Percentiles rank a stretch among this genome's conserved stretches.
phyloP scores from a whole-genome alignment of 73 alveolate species.

The Symbiodinium natans region DNA sequence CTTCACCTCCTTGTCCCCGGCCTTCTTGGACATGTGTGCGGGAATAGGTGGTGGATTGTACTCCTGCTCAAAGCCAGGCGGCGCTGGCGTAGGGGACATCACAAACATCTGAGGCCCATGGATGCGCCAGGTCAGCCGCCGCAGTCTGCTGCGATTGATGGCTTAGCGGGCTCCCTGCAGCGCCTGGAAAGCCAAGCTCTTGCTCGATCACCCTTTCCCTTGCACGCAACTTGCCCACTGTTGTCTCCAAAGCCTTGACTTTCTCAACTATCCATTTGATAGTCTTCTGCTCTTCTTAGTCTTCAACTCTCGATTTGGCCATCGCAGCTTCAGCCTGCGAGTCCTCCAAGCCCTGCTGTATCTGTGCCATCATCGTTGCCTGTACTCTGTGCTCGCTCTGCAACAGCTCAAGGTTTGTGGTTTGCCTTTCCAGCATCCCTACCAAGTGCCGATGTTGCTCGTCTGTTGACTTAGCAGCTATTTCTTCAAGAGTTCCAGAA shows the following conservation, averaged over 20 bases:
- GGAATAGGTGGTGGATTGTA: neutral
- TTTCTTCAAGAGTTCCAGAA: neutral
- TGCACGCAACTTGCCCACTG: neutral
- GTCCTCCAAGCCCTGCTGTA: neutral
- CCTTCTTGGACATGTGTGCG: neutral
- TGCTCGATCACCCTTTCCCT: neutral
- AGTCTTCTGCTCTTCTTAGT: neutral
- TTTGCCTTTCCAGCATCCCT: neutral
- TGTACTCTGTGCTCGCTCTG: neutral
- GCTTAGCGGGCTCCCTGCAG: neutral
- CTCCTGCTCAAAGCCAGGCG: neutral
- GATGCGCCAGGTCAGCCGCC: neutral
- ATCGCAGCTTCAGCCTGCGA: neutral
- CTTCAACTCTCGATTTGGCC: neutral
- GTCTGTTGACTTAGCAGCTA: neutral
- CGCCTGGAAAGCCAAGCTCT: neutral
- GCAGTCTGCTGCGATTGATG: neutral
- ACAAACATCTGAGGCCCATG: neutral
- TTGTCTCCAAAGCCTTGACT: too few relatives aligned
- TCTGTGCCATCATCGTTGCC: neutral
- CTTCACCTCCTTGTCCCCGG: neutral
- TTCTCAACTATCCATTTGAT: too few relatives aligned
- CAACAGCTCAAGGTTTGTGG: neutral
- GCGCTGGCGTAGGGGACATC: neutral
- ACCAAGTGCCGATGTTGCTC: neutral